phyloP scores from a whole-genome alignment of 2,329 filamentous ascomycete genomes.

The Microcyclosporella mali region DNA sequence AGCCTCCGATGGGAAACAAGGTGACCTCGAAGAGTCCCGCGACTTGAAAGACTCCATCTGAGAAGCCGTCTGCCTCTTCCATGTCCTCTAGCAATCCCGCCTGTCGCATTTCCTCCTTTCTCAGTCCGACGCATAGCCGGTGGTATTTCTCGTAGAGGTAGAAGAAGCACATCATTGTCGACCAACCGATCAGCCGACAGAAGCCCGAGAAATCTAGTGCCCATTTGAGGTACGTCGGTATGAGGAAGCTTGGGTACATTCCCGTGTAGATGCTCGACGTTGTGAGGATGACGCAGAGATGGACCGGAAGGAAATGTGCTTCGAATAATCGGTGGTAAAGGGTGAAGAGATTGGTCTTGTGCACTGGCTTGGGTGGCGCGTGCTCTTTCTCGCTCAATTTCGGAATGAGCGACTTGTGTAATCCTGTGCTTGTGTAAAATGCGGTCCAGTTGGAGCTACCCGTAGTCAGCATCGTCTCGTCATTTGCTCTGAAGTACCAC shows the following conservation, averaged over 20 bases:
- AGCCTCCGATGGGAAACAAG: constrained; percentile 61
- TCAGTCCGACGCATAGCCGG: constrained; percentile 52
- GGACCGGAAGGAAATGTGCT: constrained; percentile 64
- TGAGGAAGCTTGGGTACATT: constrained; percentile 46
- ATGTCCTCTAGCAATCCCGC: constrained; percentile 60
- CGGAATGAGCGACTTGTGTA: constrained; percentile 24
- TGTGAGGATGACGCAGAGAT: constrained; percentile 59
- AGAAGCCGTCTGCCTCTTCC: constrained; percentile 31
- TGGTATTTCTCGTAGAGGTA: constrained; percentile 65
- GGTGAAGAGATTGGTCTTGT: constrained; percentile 49
- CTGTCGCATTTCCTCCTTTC: constrained; percentile 60
- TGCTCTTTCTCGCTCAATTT: constrained; percentile 14
- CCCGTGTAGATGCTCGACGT: constrained; percentile 56
- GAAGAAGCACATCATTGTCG: constrained; percentile 58
- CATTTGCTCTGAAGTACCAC: constrained; percentile 3
- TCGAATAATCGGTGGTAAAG: constrained; percentile 65
- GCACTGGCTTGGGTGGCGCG: constrained; percentile 18
- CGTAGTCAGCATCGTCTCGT: constrained; percentile 7
- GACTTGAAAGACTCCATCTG: constrained; percentile 21
- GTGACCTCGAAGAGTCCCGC: constrained; percentile 57
- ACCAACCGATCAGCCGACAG: constrained; percentile 56
- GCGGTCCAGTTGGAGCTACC: constrained; percentile 27
- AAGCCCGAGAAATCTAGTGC: constrained; percentile 56
- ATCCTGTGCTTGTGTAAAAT: constrained; percentile 27
- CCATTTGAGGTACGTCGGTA: constrained; percentile 52